Conservation (phyloP, 106 monocot species). For the Cymbidium sinense region DNA sequence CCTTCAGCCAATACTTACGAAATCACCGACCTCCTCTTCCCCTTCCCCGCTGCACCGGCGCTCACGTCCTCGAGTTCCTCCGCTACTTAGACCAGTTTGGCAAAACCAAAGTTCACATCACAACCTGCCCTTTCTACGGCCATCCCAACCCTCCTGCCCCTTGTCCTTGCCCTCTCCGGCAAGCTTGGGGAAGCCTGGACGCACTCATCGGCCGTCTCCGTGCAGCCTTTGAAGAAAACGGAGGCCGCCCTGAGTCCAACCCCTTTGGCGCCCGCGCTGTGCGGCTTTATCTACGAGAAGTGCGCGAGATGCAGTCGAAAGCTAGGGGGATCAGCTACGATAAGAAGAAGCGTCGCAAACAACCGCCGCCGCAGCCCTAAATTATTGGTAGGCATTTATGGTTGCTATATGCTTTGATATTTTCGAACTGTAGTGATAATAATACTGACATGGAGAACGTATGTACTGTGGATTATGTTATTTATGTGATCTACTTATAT, state of each 20-base stretch:
- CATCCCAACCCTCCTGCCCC: not conserved
- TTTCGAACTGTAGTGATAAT: not conserved
- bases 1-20: not conserved
- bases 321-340: slow-evolving; percentile 63
- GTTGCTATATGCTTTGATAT: not conserved
- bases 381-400: not conserved
- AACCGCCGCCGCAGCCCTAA: not conserved
- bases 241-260: slow-evolving; percentile 44
- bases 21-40: slow-evolving; percentile 5
- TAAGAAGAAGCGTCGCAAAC: slow-evolving; percentile 47
- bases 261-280: slow-evolving; percentile 59
- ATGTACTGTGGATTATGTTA: too few species aligned
- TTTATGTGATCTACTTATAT: too few species aligned
- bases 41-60: slow-evolving; percentile 12
- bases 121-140: not conserved
- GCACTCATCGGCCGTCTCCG: slow-evolving; percentile 9
- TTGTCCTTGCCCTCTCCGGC: slow-evolving; percentile 5
- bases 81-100: slow-evolving; percentile 26
- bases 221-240: slow-evolving; percentile 4
- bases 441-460: too few species aligned
- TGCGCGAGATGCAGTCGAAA: slow-evolving; percentile 45
- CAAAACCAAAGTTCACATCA: slow-evolving; percentile 21
- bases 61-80: slow-evolving; percentile 25
- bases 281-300: slow-evolving; percentile 53
- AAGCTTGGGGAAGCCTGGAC: slow-evolving; percentile 7